Conservation (phyloP, 768 basidiomycete genomes). For the Hortiboletus flavorubellus region DNA sequence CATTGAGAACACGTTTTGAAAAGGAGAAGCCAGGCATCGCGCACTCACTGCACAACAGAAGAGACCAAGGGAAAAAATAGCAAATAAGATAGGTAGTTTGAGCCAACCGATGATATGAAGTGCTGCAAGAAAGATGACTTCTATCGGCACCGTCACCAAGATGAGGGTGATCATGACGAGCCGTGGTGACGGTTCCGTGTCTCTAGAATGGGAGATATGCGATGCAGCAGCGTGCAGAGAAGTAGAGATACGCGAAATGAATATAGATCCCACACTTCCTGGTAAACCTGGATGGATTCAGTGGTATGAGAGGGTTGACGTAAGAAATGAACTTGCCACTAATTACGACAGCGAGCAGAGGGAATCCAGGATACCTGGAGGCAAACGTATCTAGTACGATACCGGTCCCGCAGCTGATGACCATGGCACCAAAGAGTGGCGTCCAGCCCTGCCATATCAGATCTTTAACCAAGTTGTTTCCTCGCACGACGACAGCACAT, state of each 20-base stretch:
- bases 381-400: constrained; percentile 91
- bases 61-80: constrained; percentile 61
- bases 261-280: constrained; percentile 87
- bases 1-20: neutral
- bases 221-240: constrained; percentile 57
- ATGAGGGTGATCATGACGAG: constrained; percentile 69
- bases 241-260: constrained; percentile 89
- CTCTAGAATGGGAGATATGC: constrained; percentile 1
- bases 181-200: constrained; percentile 36
- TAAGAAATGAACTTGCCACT: constrained; percentile 52
- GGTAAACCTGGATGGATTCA: constrained; percentile 56
- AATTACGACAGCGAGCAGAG: constrained; percentile 81
- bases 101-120: constrained; percentile 77
- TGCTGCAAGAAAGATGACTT: constrained; percentile 67
- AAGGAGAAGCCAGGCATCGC: neutral
- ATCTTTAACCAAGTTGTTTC: constrained; percentile 66
- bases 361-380: constrained; percentile 82
- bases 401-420: constrained; percentile 83
- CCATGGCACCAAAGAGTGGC: constrained; percentile 88
- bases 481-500: constrained; percentile 54
- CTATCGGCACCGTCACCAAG: constrained; percentile 74
- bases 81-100: constrained; percentile 62
- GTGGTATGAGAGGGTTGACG: neutral
- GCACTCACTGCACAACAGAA: constrained; percentile 74
- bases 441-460: constrained; percentile 85